Evolutionary conservation across 768 basidiomycete species (phyloP), one percentile per base, ranked within the genome.

Genomic region (Pholiota conissans): DNA sequence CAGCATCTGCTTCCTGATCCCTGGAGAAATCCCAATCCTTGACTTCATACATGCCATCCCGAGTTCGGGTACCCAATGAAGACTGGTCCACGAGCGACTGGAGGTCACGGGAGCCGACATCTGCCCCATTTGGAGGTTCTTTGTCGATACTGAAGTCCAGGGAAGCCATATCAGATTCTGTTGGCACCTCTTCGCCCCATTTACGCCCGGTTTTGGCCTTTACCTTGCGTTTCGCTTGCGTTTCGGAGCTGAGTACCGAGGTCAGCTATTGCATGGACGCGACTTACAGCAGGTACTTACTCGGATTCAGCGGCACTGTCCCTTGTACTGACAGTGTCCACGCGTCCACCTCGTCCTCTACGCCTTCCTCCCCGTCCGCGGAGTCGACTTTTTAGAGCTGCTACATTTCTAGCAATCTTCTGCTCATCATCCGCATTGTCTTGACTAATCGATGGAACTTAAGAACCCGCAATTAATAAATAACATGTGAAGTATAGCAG

Each of bases 381-480:
- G 49, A 97, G 73, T 29, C 93, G 81, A 52, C 82, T 87, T 72
- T 95, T 97, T 53, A 99, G 78, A 0, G 91, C 92, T 63, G 94
- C 89, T 1, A 97, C 91, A 67, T 95, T 97, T 63, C 91, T 81
- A 3, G 95, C 87, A 60, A 98, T 98, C 65, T 94, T 87, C 67
- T 96, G 90, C 57, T 92, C 93, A 60, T 95, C 93, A 39, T 82
- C 80, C 2, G 84, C 76, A 2, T 74, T 69, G 39, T 85, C 83
- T 20, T 78, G 57, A 57, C 67, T 67, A 27, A 67, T 58, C 7
- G 71, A 66, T 1, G 74, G 73, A 10, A 61, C 74, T 76, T 35
- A 65, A 7, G 80, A 74, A 60, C 80, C 74, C 2, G 79, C 74
- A 1, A 82, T 66, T 83, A 45, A 82, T 86, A 56, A 5, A 50